Base-by-base conservation (phyloP, 2,329 filamentous ascomycete species). In the Elsinoe australis region DNA sequence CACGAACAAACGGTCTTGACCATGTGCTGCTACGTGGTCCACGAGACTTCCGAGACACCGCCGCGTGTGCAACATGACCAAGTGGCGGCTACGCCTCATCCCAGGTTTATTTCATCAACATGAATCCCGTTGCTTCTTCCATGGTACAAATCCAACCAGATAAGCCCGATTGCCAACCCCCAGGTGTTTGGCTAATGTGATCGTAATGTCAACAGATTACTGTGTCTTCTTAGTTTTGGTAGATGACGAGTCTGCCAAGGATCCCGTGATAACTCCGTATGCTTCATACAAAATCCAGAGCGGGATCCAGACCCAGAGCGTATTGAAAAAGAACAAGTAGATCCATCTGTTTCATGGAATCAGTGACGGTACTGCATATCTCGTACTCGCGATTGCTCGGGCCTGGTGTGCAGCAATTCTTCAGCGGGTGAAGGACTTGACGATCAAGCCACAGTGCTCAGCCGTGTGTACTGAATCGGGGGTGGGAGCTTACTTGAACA, bases 291-390 rank as follows among this genome's bases (percentile, higher is more conserved):
- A 55, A 32, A 79, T 71, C 75, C 75, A 80, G 15, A 73, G 51
- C 1, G 78, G 77, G 51, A 80, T 69, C 53, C 71, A 70, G 12
- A 82, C 78, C 78, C 78, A 82, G 3, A 82, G 63, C 14, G 68
- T 74, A 57, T 83, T 83, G 65, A 82, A 82, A 62, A 81, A 80
- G 51, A 75, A 62, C 53, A 83, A 62, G 56, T 82, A 82, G 8
- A 82, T 62, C 75, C 78, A 81, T 15, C 66, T 69, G 36, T 26
- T 22, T 21, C 7, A 19, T n/a, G 15, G 7, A 12, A 18, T 44
- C 39, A 44, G 39, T 24, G 21, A n/a, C n/a, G n/a, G n/a, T n/a
- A n/a, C n/a, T n/a, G n/a, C n/a, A n/a, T n/a, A n/a, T n/a, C n/a
- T n/a, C n/a, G n/a, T n/a, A n/a, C n/a, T n/a, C n/a, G n/a, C 26